phyloP scores from a whole-genome alignment of 441 rosid genomes.

The Macaranga tanarius region DNA sequence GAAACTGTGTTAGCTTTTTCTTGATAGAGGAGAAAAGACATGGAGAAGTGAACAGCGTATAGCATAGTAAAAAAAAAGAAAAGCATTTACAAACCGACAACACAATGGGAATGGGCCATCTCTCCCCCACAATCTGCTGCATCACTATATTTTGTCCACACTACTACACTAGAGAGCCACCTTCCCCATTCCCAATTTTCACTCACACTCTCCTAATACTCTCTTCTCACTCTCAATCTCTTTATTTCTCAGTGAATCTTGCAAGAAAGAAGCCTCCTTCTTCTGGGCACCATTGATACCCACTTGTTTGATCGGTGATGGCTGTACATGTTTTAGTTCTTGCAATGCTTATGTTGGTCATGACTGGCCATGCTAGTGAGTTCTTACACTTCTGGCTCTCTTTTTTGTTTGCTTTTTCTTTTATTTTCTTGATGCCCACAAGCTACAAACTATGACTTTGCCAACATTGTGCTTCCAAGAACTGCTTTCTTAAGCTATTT shows the following conservation, averaged over 20 bases:
- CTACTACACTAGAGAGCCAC: neutral
- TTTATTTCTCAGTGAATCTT: constrained; percentile 21
- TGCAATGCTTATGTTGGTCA: constrained; percentile 53
- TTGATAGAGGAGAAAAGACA: neutral
- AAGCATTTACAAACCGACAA: constrained; percentile 29
- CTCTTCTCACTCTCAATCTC: neutral
- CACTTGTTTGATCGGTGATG: constrained; percentile 34
- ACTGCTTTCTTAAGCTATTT: no score
- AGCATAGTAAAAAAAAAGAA: neutral
- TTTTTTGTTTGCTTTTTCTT: neutral
- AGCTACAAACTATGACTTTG: neutral
- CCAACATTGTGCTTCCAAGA: no score
- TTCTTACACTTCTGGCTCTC: neutral
- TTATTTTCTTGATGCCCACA: no score
- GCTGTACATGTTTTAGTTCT: constrained; percentile 37
- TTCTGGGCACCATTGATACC: constrained; percentile 17
- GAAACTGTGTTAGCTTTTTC: neutral
- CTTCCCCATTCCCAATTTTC: neutral
- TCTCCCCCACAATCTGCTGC: constrained; percentile 21
- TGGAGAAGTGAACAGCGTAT: neutral
- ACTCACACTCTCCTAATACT: no score
- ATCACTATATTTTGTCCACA: constrained; percentile 11
- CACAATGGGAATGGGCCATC: constrained; percentile 19
- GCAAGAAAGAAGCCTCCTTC: constrained; percentile 17
- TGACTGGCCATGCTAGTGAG: constrained; percentile 76